Conservation (phyloP, 2,329 filamentous ascomycete genomes). For the Purpureocillium lavendulum region DNA sequence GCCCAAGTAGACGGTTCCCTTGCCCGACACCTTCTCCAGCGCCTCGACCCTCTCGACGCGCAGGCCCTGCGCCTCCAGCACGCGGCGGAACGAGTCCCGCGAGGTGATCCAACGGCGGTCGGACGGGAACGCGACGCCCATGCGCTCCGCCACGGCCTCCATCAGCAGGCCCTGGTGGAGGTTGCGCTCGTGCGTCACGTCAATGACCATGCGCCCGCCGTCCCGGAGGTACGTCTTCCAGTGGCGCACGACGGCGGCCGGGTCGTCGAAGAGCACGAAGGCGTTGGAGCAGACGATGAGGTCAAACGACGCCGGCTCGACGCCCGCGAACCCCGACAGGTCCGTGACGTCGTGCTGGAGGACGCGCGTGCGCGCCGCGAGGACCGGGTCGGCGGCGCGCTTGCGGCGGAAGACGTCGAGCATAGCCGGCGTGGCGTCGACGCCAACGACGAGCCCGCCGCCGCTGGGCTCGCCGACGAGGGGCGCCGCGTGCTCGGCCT, state of each 20-base stretch:
- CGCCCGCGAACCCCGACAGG: conserved; percentile 11
- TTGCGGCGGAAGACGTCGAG: conserved; percentile 9
- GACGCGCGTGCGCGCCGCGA: conserved; percentile 4
- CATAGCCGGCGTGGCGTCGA: conserved; percentile 24
- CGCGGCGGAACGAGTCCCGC: conserved; percentile 15
- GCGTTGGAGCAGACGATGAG: conserved; percentile 23
- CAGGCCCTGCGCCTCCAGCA: conserved; percentile 19
- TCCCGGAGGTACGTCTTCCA: conserved; percentile 20
- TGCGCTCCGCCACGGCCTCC: too few relatives aligned
- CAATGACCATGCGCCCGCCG: too few relatives aligned
- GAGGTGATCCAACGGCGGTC: conserved; percentile 20
- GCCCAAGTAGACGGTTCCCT: conserved; percentile 12
- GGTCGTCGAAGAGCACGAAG: conserved; percentile 21
- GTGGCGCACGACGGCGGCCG: conserved; percentile 14
- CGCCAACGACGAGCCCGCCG: conserved; percentile 17
- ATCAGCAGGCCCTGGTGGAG: too few relatives aligned
- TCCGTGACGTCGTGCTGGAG: conserved; percentile 18
- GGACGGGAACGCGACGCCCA: conserved; percentile 10
- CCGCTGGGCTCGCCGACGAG: conserved; percentile 10
- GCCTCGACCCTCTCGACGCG: conserved; percentile 14
- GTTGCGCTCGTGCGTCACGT: too few relatives aligned
- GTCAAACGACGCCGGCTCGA: conserved; percentile 15
- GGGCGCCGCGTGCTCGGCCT: conserved; percentile 19
- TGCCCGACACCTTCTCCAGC: conserved; percentile 17
- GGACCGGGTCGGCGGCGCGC: too few relatives aligned